Percentiles rank a stretch among this genome's conserved stretches.
phyloP scores from a whole-genome alignment of 2,329 filamentous ascomycete species.

The Talaromyces marneffei region DNA sequence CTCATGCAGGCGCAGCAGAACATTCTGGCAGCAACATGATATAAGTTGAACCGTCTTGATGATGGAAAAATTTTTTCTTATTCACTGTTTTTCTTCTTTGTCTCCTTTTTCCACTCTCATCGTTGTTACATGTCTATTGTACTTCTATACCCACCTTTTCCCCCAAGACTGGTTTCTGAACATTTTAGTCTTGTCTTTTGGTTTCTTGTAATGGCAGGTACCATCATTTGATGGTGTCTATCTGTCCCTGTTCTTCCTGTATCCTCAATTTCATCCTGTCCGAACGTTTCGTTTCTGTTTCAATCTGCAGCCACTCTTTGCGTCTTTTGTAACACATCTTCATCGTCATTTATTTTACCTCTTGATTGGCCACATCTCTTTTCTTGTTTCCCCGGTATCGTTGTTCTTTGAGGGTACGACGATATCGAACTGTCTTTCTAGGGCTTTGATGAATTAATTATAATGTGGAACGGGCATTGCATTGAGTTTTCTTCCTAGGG shows the following conservation, averaged over 20 bases:
- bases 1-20: conserved; percentile 1
- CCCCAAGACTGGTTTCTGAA: conserved; percentile 5
- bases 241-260: conserved; percentile 8
- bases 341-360: conserved; percentile 10
- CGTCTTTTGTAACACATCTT: conserved; percentile 7
- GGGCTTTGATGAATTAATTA: conserved; percentile 8
- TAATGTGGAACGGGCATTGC: conserved; percentile 2
- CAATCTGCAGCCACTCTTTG: not conserved
- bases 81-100: not conserved
- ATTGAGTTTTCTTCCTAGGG: not conserved
- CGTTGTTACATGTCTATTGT: conserved; percentile 3
- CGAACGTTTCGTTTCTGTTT: not conserved
- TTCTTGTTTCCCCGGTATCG: not conserved
- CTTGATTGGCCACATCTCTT: not conserved
- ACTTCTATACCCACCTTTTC: conserved; percentile 13
- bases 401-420: not conserved
- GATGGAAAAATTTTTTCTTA: not conserved
- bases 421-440: conserved; percentile 5
- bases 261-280: not conserved
- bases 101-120: not conserved
- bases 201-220: conserved; percentile 22
- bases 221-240: conserved; percentile 15
- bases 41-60: conserved; percentile 18
- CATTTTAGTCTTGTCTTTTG: not conserved
- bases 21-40: conserved; percentile 30